phyloP scores from a whole-genome alignment of 2,329 filamentous ascomycete genomes.

The Immersiporthe knoxdaviesiana region DNA sequence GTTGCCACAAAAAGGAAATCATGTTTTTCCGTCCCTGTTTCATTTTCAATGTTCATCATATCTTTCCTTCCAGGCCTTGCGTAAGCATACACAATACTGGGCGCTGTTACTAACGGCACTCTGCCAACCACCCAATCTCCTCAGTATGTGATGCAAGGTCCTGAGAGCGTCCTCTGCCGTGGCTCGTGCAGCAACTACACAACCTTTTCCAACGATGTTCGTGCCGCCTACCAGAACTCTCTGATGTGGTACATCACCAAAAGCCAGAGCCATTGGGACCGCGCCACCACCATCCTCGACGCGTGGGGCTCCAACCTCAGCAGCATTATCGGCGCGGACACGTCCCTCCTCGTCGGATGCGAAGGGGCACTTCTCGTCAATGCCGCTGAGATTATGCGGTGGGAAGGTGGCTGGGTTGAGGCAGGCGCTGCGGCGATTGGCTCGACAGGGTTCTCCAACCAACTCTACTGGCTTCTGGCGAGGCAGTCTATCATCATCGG shows the following conservation, averaged over 20 bases:
- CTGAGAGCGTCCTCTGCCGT: constrained; percentile 38
- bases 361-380: constrained; percentile 47
- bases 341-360: constrained; percentile 42
- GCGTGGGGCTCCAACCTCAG: constrained; percentile 41
- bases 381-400: constrained; percentile 49
- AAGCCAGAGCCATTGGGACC: constrained; percentile 41
- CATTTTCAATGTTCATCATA: too few species aligned
- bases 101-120: too few species aligned
- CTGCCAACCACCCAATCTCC: too few species aligned
- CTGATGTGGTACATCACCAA: constrained; percentile 49
- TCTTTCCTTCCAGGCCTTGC: too few species aligned
- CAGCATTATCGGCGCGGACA: constrained; percentile 40
- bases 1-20: too few species aligned
- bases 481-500: constrained; percentile 43
- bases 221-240: constrained; percentile 46
- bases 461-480: constrained; percentile 47
- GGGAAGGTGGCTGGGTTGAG: constrained; percentile 46
- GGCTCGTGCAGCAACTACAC: constrained; percentile 42
- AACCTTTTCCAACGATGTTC: constrained; percentile 41
- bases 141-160: constrained; percentile 39
- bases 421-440: constrained; percentile 40
- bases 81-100: too few species aligned
- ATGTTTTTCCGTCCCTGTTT: too few species aligned
- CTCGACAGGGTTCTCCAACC: constrained; percentile 42
- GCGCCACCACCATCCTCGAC: constrained; percentile 42